Percentiles rank a stretch among this genome's conserved stretches.
Evolutionary conservation across 257 asterid genomes (phyloP).

Genomic region (Nyctanthes arbortristis): DNA sequence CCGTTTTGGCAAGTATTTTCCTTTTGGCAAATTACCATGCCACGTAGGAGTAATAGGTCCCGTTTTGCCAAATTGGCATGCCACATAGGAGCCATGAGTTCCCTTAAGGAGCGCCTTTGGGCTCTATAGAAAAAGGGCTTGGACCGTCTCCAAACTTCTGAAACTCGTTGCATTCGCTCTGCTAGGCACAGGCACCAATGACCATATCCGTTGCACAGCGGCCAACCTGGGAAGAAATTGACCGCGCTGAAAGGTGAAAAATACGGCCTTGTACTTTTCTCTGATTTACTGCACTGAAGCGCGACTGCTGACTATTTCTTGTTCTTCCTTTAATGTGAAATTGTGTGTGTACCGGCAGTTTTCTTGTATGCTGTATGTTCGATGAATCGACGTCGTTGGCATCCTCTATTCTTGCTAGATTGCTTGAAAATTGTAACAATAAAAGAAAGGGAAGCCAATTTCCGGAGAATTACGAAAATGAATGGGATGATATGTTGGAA

Average conservation of each 20-base stretch:
- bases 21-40: too few relatives aligned
- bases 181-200: constrained; percentile 17
- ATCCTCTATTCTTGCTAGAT: constrained; percentile 48
- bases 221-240: constrained; percentile 59
- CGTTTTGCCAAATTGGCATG: too few relatives aligned
- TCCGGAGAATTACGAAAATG: constrained; percentile 32
- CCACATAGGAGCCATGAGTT: too few relatives aligned
- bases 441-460: constrained; percentile 17
- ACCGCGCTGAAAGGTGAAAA: constrained; percentile 55
- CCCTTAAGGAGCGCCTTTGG: too few relatives aligned
- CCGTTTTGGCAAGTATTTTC: too few relatives aligned
- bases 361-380: constrained; percentile 67
- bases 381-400: constrained; percentile 67
- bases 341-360: constrained; percentile 45
- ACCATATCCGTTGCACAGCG: constrained; percentile 24
- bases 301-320: neutral
- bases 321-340: neutral
- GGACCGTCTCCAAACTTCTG: too few relatives aligned
- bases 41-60: too few relatives aligned
- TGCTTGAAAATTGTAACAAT: constrained; percentile 30
- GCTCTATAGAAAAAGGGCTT: too few relatives aligned
- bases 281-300: neutral
- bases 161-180: too few relatives aligned
- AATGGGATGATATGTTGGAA: constrained; percentile 63
- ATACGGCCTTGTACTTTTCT: neutral